Base-by-base conservation (phyloP, 2,329 filamentous ascomycete genomes). In the Xylariaceae sp. region DNA sequence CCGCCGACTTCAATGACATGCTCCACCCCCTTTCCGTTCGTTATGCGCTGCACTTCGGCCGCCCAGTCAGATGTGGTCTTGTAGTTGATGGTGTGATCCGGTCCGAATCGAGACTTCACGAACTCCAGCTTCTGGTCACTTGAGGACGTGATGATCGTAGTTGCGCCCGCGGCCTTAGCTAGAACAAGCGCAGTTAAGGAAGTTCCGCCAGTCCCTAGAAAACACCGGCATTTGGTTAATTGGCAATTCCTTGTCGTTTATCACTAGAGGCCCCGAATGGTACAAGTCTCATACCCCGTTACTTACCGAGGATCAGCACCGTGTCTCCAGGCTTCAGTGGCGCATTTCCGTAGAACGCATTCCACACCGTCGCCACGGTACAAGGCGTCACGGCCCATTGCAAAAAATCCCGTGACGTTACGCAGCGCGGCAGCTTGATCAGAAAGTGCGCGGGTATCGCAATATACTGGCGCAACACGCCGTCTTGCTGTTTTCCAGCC, bases 81-180 rank as follows among this genome's bases (percentile, higher is more conserved):
- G 67, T 83, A 83, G 68, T 83, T 83, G 69, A 83, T 77, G 2
- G 69, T 71, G 49, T 77, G 66, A 45, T 79, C 75, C 2, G 76
- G 79, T 8, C 80, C 79, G 23, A 71, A 69, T 12, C 65, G 68
- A 2, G 67, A 58, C 58, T 73, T 71, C 6, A 72, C 73, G 3
- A 67, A 45, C 6, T 70, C 63, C 5, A 82, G 72, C 62, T 84
- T 84, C 3, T 71, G 62, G 58, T 83, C 78, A 3, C 76, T 79
- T 0, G 81, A 82, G 0, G 81, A 83, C 1, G 82, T 85, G 54
- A 84, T 76, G 61, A 85, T 79, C 8, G 78, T 59, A 31, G 66
- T 74, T 0, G 75, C 75, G 9, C 73, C 78, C 1, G 71, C 70
- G 6, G 80, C 80, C 61, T 78, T 79, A 12, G 76, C 81, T 49